Conservation (phyloP, 306 rosid species). For the Phaseolus lunatus region DNA sequence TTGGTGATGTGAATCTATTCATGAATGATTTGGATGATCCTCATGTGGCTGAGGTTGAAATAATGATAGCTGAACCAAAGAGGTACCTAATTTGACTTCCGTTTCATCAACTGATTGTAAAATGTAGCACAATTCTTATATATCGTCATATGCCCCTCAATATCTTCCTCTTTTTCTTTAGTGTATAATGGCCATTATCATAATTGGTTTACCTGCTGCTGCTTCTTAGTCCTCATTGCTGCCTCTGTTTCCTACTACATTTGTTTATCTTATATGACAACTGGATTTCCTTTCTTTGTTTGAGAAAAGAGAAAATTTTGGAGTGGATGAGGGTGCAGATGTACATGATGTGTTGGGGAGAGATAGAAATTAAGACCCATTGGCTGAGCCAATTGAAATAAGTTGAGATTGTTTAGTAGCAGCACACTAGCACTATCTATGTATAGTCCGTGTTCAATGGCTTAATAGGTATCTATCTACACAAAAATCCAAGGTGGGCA, state of each 20-base stretch:
- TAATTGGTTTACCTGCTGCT: background rate
- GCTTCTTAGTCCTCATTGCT: background rate
- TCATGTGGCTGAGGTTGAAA: conserved; percentile 83
- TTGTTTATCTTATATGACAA: conserved; percentile 12
- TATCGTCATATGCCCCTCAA: no score
- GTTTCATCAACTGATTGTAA: conserved; percentile 34
- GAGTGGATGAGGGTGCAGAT: background rate
- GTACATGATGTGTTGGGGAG: background rate
- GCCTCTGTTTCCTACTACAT: background rate
- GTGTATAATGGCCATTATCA: background rate
- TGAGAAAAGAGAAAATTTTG: background rate
- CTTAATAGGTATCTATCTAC: conserved; percentile 9
- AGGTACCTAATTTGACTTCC: conserved; percentile 60
- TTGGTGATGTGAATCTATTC: conserved; percentile 93
- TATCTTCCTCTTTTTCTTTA: no score
- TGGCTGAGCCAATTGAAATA: background rate
- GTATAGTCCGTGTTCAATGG: conserved; percentile 16
- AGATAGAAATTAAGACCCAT: conserved; percentile 5
- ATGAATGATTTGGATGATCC: conserved; percentile 82
- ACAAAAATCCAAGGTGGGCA: background rate
- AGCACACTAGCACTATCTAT: background rate
- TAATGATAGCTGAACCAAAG: conserved; percentile 89
- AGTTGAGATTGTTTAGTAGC: conserved; percentile 15
- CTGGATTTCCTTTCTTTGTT: background rate
- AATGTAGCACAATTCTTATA: no score